These are phyloP conservation scores for Chaetoceros muelleri DNA, from an alignment of 108 stramenopile genomes.

Conservation along the genomic window DNA sequence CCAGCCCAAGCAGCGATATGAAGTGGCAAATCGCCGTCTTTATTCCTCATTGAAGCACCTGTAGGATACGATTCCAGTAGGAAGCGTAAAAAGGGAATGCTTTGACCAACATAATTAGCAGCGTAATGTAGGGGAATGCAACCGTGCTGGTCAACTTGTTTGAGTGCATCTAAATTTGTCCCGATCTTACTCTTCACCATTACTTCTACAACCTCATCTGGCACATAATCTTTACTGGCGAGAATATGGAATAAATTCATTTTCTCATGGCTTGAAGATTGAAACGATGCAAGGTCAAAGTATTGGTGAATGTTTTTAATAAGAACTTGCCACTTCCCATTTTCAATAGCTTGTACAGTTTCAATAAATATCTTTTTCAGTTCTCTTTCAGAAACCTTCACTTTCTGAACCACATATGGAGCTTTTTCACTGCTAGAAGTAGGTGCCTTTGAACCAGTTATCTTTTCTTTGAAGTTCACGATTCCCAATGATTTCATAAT, in stretches of 20 bases:
- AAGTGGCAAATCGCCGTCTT: background rate
- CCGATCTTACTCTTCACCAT: background rate
- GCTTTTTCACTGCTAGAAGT: too few relatives aligned
- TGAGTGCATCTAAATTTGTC: background rate
- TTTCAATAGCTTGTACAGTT: background rate
- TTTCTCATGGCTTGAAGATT: background rate
- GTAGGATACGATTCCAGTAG: background rate
- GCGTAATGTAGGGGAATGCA: background rate
- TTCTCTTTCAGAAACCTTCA: background rate
- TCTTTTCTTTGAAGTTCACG: too few relatives aligned
- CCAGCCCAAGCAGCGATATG: background rate
- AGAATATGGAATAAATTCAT: background rate
- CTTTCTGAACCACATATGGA: too few relatives aligned
- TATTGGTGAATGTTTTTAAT: background rate
- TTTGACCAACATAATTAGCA: background rate
- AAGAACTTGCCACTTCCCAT: background rate
- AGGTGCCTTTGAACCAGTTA: too few relatives aligned
- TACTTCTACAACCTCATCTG: background rate
- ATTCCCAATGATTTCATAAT: too few relatives aligned
- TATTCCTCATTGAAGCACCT: background rate
- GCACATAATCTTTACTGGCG: background rate
- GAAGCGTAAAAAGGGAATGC: too few relatives aligned
- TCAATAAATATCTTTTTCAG: background rate
- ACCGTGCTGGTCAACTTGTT: background rate
- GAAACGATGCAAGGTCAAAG: background rate